Base-by-base conservation (phyloP, 148 eudicot genomes). In the Fallopia convolvulus region DNA sequence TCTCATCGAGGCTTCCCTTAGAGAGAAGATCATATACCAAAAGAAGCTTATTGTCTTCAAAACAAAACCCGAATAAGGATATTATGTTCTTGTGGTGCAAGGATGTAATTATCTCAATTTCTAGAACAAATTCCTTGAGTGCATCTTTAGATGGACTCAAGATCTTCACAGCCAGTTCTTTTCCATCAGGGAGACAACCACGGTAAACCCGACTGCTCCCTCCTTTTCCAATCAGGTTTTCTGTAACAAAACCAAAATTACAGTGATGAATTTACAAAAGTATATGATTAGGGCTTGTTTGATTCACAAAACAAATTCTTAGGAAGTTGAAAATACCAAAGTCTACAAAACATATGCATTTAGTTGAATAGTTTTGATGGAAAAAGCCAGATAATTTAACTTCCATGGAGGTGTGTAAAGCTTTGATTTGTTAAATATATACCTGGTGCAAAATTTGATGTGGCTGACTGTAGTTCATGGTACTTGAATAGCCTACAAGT, bases 1-100 rank as follows among this genome's bases (percentile, higher is more conserved):
- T 93, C 58, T 95, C 97, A 78, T 95, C 98, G 11, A 95, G 87
- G 81, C 94, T 95, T 81, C 99, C 99, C 78, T 89, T 86, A 41
- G 97, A 77, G 70, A 93, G 77, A 70, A 93, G 87, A 83, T 96
- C 92, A 85, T 93, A 96, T 70, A 93, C 98, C 86, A 93, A 68
- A 32, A 93, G 84, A 48, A 93, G 90, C 68, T 90, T 84, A 75
- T 77, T 82, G 73, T 83, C 89, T 83, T 90, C 98, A 55, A 86
- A 87, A 86, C 99, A 96, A 79, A 93, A 90, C 26, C 99, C 99
- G 75, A 89, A 80, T 70, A 96, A 87, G 6, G 98, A 91, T 72
- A 91, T 90, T 32, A 91, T 81, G 82, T 93, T 93, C 78, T 85
- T 85, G 86, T 96, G 99, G 79, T 81, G 81, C 81, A 91, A 83